phyloP scores from a whole-genome alignment of 1,284 basidiomycete genomes.

The Mycena citricolor region DNA sequence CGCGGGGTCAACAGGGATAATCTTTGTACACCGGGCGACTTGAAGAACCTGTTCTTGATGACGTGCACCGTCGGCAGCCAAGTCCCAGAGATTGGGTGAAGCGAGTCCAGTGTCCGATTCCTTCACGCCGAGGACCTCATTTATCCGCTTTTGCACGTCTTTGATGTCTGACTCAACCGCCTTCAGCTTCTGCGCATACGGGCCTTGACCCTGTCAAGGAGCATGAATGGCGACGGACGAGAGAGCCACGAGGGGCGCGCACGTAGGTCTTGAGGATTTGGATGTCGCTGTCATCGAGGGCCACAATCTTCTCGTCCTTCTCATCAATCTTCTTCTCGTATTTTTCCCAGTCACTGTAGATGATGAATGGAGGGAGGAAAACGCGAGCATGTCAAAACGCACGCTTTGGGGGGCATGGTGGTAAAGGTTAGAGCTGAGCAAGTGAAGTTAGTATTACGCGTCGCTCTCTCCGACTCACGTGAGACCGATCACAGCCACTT shows the following conservation, averaged over 20 bases:
- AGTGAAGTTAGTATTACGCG: constrained; percentile 23
- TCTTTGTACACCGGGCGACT: constrained; percentile 98
- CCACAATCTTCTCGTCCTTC: constrained; percentile 81
- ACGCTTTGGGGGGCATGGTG: constrained; percentile 85
- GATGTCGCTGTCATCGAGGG: constrained; percentile 97
- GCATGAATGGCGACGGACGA: constrained; percentile 18
- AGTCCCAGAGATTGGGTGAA: constrained; percentile 95
- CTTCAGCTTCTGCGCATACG: constrained; percentile 90
- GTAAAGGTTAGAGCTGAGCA: constrained; percentile 19
- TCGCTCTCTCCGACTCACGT: constrained; percentile 9
- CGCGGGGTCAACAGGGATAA: constrained; percentile 81
- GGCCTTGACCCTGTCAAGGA: constrained; percentile 85
- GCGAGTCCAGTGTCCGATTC: constrained; percentile 98
- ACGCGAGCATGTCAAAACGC: constrained; percentile 29
- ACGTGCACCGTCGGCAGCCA: constrained; percentile 82
- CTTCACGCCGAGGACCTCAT: constrained; percentile 97
- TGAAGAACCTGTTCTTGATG: constrained; percentile 96
- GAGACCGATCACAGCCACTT: constrained; percentile 3
- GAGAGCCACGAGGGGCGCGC: constrained; percentile 23
- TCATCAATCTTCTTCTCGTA: constrained; percentile 82
- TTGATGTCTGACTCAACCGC: constrained; percentile 92
- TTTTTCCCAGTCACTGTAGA: constrained; percentile 90
- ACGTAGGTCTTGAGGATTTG: constrained; percentile 99
- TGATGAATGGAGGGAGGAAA: constrained; percentile 17
- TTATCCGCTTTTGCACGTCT: constrained; percentile 95